These are phyloP conservation scores for Neofusicoccum parvum DNA, from an alignment of 2,329 filamentous ascomycete species.

Conservation along the genomic window DNA sequence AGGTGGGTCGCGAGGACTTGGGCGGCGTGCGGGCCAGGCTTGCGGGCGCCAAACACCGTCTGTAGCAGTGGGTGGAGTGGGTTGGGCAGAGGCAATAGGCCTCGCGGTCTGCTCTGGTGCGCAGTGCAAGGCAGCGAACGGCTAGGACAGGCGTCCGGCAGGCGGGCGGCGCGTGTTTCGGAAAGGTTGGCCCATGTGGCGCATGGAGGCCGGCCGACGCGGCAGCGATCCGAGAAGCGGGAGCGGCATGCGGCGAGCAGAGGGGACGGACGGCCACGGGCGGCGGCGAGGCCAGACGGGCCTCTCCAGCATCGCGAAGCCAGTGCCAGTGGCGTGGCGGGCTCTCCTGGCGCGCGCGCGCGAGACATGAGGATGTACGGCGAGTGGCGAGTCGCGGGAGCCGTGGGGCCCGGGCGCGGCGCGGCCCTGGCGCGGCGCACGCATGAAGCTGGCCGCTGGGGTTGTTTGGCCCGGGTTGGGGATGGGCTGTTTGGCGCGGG, in stretches of 20 bases:
- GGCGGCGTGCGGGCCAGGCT: background rate
- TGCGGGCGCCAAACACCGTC: background rate
- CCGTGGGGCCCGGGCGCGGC: too few species aligned
- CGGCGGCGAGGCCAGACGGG: background rate
- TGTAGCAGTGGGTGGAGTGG: background rate
- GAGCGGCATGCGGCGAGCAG: background rate
- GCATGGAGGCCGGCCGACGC: background rate
- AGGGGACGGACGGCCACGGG: background rate
- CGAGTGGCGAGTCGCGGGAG: background rate
- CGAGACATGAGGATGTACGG: background rate
- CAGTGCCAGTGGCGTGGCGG: too few species aligned
- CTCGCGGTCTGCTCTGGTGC: background rate
- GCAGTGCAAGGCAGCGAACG: too few species aligned
- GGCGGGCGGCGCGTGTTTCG: conserved; percentile 11
- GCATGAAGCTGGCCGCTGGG: background rate
- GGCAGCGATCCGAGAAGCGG: background rate
- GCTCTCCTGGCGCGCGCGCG: too few species aligned
- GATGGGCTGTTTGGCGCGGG: too few species aligned
- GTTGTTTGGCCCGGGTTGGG: too few species aligned
- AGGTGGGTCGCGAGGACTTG: background rate
- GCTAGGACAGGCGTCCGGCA: background rate
- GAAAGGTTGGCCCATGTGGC: conserved; percentile 6
- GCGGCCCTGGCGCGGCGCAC: background rate
- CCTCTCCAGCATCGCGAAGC: too few species aligned
- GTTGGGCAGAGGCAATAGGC: background rate